phyloP scores from a whole-genome alignment of 75 land plant genomes.

The Chamaecyparis obtusa region DNA sequence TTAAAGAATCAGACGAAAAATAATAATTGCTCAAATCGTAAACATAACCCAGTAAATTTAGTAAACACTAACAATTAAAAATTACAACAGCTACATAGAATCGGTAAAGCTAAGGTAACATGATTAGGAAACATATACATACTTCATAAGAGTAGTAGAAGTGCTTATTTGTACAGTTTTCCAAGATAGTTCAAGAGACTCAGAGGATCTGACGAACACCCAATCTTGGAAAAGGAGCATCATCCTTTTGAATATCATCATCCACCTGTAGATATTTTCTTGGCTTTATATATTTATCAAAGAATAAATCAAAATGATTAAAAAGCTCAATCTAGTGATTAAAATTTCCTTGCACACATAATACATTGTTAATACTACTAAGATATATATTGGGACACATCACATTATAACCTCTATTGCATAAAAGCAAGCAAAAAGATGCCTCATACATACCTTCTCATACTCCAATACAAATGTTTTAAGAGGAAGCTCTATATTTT shows the following conservation, averaged over 20 bases:
- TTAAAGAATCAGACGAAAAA: too few species aligned
- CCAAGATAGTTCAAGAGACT: slow-evolving; percentile 80
- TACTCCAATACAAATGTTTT: slow-evolving; percentile 74
- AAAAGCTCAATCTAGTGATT: slow-evolving; percentile 95
- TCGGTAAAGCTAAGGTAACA: background rate
- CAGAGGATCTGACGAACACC: slow-evolving; percentile 85
- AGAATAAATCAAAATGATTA: slow-evolving; percentile 84
- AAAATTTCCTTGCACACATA: slow-evolving; percentile 82
- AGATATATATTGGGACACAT: background rate
- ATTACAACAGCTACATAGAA: background rate
- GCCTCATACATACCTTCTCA: slow-evolving; percentile 64
- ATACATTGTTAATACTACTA: background rate
- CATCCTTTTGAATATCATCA: slow-evolving; percentile 50
- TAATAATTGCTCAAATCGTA: background rate
- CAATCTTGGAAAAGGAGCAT: slow-evolving; percentile 73
- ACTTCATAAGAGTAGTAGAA: slow-evolving; percentile 86
- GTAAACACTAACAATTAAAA: background rate
- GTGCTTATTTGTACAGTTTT: slow-evolving; percentile 83
- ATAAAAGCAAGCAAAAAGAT: background rate
- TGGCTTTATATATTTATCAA: slow-evolving; percentile 71
- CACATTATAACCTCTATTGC: slow-evolving; percentile 3
- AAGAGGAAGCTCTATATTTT: slow-evolving; percentile 69
- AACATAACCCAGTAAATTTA: background rate
- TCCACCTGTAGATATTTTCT: slow-evolving; percentile 88
- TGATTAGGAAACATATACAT: slow-evolving; percentile 7